Evolutionary conservation across 352 stramenopile species (phyloP), one percentile per base, ranked within the genome.

Genomic region (Phytophthora citrophthora): DNA sequence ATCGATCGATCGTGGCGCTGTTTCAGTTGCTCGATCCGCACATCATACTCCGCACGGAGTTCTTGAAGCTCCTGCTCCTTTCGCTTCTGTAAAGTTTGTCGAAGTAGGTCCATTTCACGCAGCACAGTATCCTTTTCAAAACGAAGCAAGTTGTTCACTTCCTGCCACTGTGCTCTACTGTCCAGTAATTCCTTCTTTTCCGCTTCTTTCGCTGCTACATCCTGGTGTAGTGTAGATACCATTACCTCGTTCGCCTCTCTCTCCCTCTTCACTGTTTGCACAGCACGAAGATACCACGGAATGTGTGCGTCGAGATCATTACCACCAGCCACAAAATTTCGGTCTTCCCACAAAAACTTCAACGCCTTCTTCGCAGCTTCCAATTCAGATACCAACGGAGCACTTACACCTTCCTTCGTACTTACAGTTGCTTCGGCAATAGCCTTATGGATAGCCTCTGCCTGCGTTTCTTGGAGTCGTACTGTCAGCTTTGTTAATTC

Each of bases 111-210:
- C 60, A 93, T 78, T 46, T 93, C 83, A 24, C 79, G 80, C 9
- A 77, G 48, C 13, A 86, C 10, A 2, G 83, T 90, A 13, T 90
- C 83, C 50, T 90, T 91, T 49, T 93, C 83, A 56, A 93, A 91
- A 16, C 70, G 54, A 31, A 93, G 62, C 40, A 88, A 62, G 29
- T 77, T 81, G n/a, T 77, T 77, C 4, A 64, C 53, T 41, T 93
- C 76, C 18, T 89, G 73, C 13, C 86, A 68, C 20, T 83, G 68
- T 15, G 44, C 6, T 20, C 70, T 79, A 11, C 44, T 73, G 44
- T 73, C 57, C 18, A 68, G 34, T 5, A 79, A 16, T 15, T 66
- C 52, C 4, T 72, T 61, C 7, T 72, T 70, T n/a, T 81, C 67
- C 8, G 53, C 38, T 23, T 70, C 51, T 46, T 73, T 69, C 5